A percentile compares a stretch with the other conserved stretches of the same genome.
Evolutionary conservation across 345 rosid genomes (phyloP).

Genomic region (Raphanus sativus): DNA sequence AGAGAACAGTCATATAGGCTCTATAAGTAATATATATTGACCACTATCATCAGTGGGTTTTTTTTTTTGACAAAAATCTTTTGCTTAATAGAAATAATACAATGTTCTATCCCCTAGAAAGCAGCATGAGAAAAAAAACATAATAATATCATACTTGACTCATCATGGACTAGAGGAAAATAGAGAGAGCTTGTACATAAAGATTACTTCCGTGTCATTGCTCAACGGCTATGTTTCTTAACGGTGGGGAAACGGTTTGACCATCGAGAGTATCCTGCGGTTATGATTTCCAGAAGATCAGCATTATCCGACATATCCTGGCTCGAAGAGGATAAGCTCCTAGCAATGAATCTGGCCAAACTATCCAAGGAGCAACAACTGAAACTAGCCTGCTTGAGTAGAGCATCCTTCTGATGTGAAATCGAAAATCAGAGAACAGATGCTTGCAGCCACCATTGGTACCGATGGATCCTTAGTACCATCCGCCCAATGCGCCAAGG

Average conservation of each 20-base stretch:
- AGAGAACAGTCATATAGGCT: background rate
- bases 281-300: constrained; percentile 71
- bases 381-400: constrained; percentile 54
- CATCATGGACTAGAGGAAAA: background rate
- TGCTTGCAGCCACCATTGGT: constrained; percentile 75
- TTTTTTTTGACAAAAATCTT: too few relatives aligned
- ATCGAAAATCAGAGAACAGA: constrained; percentile 67
- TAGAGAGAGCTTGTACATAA: background rate
- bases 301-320: constrained; percentile 43
- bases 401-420: constrained; percentile 69
- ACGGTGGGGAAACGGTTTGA: constrained; percentile 55
- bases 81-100: background rate
- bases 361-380: constrained; percentile 36
- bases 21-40: background rate
- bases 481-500: constrained; percentile 69
- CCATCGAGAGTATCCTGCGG: constrained; percentile 68
- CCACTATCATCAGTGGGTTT: too few relatives aligned
- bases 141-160: background rate
- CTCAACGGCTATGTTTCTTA: background rate
- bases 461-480: constrained; percentile 47
- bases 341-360: constrained; percentile 52
- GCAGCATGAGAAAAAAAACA: background rate
- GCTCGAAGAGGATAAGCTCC: constrained; percentile 53
- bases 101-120: background rate
- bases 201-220: background rate